phyloP scores from a whole-genome alignment of 2,329 filamentous ascomycete species.

The Stachybotrys elegans region DNA sequence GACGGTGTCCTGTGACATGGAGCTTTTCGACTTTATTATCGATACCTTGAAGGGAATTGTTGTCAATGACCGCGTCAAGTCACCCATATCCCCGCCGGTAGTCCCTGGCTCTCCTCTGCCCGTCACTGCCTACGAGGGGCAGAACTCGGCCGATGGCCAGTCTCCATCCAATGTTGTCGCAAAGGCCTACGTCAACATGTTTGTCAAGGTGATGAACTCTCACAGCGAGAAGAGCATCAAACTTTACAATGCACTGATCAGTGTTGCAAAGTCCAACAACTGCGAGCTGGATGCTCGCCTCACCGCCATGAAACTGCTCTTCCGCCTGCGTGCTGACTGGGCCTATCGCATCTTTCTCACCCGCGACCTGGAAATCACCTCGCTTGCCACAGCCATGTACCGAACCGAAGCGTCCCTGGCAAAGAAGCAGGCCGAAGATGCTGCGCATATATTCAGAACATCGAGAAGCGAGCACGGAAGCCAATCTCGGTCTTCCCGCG shows the following conservation, averaged over 20 bases:
- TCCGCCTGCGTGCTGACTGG: conserved; percentile 78
- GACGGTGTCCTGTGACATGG: conserved; percentile 52
- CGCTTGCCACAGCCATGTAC: conserved; percentile 66
- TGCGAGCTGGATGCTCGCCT: conserved; percentile 66
- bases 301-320: conserved; percentile 71
- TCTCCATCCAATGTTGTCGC: conserved; percentile 68
- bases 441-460: conserved; percentile 36
- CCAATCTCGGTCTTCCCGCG: conserved; percentile 37
- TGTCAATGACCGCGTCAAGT: conserved; percentile 40
- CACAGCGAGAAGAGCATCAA: conserved; percentile 60
- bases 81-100: conserved; percentile 30
- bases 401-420: conserved; percentile 53
- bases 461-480: conserved; percentile 39
- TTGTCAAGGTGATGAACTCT: conserved; percentile 65
- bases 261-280: conserved; percentile 54
- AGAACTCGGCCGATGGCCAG: conserved; percentile 24
- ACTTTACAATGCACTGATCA: conserved; percentile 58
- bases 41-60: conserved; percentile 48
- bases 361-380: conserved; percentile 64
- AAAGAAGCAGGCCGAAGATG: conserved; percentile 47
- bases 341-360: conserved; percentile 71
- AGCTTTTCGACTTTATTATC: conserved; percentile 55
- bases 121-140: conserved; percentile 10
- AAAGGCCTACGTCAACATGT: conserved; percentile 68
- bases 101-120: conserved; percentile 18